Conservation (phyloP, 2,329 filamentous ascomycete species). For the Clarireedia homoeocarpa region DNA sequence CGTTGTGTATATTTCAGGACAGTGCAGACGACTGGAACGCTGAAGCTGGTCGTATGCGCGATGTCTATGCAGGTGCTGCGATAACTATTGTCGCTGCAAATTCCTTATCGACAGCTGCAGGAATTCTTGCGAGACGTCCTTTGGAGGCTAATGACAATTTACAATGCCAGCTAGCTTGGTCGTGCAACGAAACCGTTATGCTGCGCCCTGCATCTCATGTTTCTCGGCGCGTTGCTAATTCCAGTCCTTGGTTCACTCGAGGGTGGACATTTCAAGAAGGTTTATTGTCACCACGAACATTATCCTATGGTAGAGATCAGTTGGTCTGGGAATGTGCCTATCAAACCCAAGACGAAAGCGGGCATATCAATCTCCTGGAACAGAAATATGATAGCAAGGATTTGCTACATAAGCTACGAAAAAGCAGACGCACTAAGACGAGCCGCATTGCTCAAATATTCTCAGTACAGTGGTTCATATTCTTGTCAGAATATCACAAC, state of each 20-base stretch:
- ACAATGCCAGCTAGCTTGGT: not conserved
- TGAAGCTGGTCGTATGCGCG: conserved; percentile 3
- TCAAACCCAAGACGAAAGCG: conserved; percentile 6
- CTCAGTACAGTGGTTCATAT: not conserved
- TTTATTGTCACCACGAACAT: conserved; percentile 2
- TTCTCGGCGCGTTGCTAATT: conserved; percentile 3
- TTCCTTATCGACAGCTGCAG: conserved; percentile 3
- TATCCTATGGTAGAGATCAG: conserved; percentile 8
- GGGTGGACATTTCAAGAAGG: conserved; percentile 8
- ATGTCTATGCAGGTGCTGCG: conserved; percentile 3
- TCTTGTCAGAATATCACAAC: not conserved
- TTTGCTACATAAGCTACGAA: conserved; percentile 8
- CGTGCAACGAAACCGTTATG: not conserved
- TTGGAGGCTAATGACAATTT: not conserved
- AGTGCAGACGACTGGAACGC: conserved; percentile 4
- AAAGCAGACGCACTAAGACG: conserved; percentile 1
- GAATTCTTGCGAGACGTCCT: not conserved
- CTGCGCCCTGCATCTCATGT: conserved; percentile 3
- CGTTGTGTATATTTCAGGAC: conserved; percentile 7
- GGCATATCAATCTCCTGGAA: conserved; percentile 6
- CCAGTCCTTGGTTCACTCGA: conserved; percentile 6
- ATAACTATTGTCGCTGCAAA: conserved; percentile 3
- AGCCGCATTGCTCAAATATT: conserved; percentile 1
- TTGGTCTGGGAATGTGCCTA: conserved; percentile 10
- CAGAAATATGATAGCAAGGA: conserved; percentile 13